Evolutionary conservation across 1,284 basidiomycete species (phyloP), one percentile per base, ranked within the genome.

Genomic region (Chalciporus sp.): DNA sequence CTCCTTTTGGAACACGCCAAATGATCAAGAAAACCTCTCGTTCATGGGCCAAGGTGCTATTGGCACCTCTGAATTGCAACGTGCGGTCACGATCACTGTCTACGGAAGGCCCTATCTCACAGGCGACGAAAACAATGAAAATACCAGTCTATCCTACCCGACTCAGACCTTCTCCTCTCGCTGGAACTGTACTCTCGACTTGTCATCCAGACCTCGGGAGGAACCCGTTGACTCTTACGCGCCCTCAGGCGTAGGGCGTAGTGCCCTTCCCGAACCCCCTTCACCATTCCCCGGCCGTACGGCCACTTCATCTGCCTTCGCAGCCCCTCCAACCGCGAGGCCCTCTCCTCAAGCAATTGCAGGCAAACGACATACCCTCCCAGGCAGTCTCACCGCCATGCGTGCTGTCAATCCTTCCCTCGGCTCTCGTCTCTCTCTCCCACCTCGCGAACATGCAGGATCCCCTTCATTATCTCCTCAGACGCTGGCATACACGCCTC

Each of bases 151-250:
- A 3, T 62, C 72, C 0, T 90, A 84, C 60, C 89, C 89, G 0
- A 92, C 93, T 0, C 73, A 74, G 7, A 75, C 82, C 0, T 95
- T 95, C 70, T 82, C 85, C 1, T 93, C 91, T 0, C 76, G 86
- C 23, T 95, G 94, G 94, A 95, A 93, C 61, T 94, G 91, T 58
- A 75, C 89, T 1, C 83, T 96, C 28, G 92, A 95, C 66, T 77
- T 95, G 11, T 79, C 88, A 1, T 73, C 82, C 12, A 68, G 68
- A 46, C 66, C 61, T 28, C 58, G 56, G 29, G 66, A 66, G 45
- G 67, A 67, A 43, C 59, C 57, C 16, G 42, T 46, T 37, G 59
- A 64, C 29, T 48, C 61, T 4, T 55, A 62, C 27, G 64, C 68
- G 31, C 49, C 61, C 6, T 60, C 66, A 11, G 49, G 52, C 39